Base-by-base conservation (phyloP, 257 asterid genomes). In the Nicotiana tabacum region DNA sequence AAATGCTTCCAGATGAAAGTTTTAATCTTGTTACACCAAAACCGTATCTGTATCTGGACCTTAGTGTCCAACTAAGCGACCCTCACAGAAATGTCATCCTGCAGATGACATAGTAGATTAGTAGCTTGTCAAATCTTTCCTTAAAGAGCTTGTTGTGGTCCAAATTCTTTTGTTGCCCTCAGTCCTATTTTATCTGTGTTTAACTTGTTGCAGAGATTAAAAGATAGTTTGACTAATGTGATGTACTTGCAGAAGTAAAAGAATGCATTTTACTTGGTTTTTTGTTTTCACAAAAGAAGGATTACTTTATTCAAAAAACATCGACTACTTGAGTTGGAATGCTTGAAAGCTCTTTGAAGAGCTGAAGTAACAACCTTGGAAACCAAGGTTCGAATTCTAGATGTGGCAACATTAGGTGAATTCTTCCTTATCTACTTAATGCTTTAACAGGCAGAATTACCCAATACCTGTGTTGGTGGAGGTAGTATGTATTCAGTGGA, bases 1-100 rank as follows among this genome's bases (percentile, higher is more conserved):
- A 27, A 35, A 74, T 74, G 80, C 62, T 74, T 55, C 43, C 39
- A 48, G 80, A 74, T 74, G 61, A 74, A 74, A 74, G 43, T 74
- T 48, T 48, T 74, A 74, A 53, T 53, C 16, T 53, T 53, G 58
- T 53, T 13, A 11, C 58, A 53, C 18, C 58, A 4, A 13, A 53
- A 15, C 58, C 58, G 6, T 53, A 53, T 53, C 58, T 53, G 58
- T 53, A 1, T 53, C 18, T 74, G 62, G 43, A 48, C 46, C 77
- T 48, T 13, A 9, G 43, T 5, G 15, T 27, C 24, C 9, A 24
- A 51, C 43, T 27, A 15, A 74, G 62, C 27, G 29, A 53, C 16
- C 2, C 29, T 74, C 80, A 48, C 62, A 27, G 43, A 27, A 30
- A 11, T 74, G 43, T 74, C 62, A 1, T 48, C 80, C 27, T 74